Base-by-base conservation (phyloP, 2,329 filamentous ascomycete species). In the Aspergillus calidoustus region DNA sequence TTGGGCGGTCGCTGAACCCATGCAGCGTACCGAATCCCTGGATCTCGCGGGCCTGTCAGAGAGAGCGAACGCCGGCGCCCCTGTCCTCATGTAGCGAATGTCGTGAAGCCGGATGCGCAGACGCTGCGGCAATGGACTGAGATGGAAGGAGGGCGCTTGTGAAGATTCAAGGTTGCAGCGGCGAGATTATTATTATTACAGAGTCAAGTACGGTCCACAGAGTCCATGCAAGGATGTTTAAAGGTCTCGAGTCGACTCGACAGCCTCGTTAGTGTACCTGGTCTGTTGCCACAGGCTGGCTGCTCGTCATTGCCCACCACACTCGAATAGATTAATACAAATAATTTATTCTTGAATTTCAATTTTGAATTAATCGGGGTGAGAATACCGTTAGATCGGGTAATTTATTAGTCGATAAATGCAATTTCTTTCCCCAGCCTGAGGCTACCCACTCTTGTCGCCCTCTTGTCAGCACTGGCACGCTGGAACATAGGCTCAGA, bases 11-110 rank as follows among this genome's bases (percentile, higher is more conserved):
- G 59, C 66, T 60, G 66, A 61, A 67, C 49, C 66, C 67, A 69
- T 68, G 67, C 66, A 69, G 65, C 62, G 68, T 66, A 67, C 66
- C 68, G 63, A 63, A 61, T 57, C 63, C 61, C 62, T 68, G 68
- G 68, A 60, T 61, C 63, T 44, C 41, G 52, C 54, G 38, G 58
- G 59, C 66, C 66, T 68, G 60, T 68, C 57, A 65, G 46, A 64
- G 59, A 61, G 41, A 43, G 50, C 62, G 66, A 63, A 56, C 43
- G 59, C 55, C 50, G 65, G 61, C 66, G 66, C 66, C 67, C 62
- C 67, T 60, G 61, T 64, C 62, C 56, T 57, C 55, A 60, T 56
- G 59, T 61, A 62, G 52, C 64, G 66, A 65, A 65, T 65, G 61
- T 68, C 60, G 60, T 63, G 66, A 63, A 60, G 51, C 43, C 54